Base-by-base conservation (phyloP, 169 alveolate genomes). In the Ichthyophthirius multifiliis region DNA sequence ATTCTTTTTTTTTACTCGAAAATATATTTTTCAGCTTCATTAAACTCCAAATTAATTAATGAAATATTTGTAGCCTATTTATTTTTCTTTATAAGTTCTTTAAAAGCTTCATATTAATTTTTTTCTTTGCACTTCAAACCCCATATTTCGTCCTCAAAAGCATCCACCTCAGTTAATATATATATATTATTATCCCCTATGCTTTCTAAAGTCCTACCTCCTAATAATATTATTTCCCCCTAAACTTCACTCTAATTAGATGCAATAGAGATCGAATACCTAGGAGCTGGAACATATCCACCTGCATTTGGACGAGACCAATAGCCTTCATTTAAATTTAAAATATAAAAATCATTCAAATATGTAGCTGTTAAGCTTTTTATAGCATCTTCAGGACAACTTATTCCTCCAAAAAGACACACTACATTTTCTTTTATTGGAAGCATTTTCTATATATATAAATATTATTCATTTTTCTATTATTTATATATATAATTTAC, bases 341-440 rank as follows among this genome's bases (percentile, higher is more conserved):
- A 43, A 37, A 81, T 6, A 43, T 71, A 81, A 18, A 81, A 71
- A 48, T 81, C 86, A 81, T 81, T 81, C 10, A 81, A 39, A 9
- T 34, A 34, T 0, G 62, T 67, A 2, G 86, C 74, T n/a, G 76
- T 65, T 13, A 46, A 41, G n/a, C 65, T 73, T 31, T 81, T 81
- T 4, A 81, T 39, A 15, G 76, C 43, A 47, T 71, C 76, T 73
- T 81, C 86, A 32, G 76, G 65, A 9, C 65, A 63, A 62, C 76
- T 73, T 1, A 55, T 47, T 71, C 86, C 86, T n/a, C 86, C 86
- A 81, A 43, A 81, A 18, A 81, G 55, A 30, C 86, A 81, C 6
- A 81, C 5, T 31, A 81, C 23, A 32, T 81, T 81, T 27, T 81
- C 86, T 47, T 81, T 81, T 7, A 81, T 82, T 7, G 76, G 65